A percentile compares a stretch with the other conserved stretches of the same genome.
Evolutionary conservation across 2,329 filamentous ascomycete species (phyloP).

Genomic region (Dendryphion nanum): DNA sequence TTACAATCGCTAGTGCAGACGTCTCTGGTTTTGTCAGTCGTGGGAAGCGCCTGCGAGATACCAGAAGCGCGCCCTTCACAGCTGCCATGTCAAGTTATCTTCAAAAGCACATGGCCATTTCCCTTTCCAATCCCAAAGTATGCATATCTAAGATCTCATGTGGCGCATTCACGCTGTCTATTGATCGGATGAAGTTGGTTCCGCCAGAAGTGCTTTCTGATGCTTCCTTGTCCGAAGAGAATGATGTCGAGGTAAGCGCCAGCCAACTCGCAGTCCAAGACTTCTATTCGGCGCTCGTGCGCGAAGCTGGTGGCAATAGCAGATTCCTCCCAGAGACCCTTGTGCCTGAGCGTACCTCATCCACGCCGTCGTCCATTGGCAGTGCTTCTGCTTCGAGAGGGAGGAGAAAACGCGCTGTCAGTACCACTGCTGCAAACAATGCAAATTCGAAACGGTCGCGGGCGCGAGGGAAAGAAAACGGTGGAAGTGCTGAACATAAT

Average conservation of each 20-base stretch:
- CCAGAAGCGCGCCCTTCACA: slow-evolving; percentile 36
- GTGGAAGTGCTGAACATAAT: background rate
- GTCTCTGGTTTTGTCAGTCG: slow-evolving; percentile 33
- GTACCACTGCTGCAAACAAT: slow-evolving; percentile 16
- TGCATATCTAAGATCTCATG: slow-evolving; percentile 44
- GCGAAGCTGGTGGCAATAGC: slow-evolving; percentile 33
- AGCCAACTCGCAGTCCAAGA: slow-evolving; percentile 32
- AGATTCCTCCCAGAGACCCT: slow-evolving; percentile 26
- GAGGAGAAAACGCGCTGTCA: slow-evolving; percentile 27
- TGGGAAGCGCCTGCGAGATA: slow-evolving; percentile 19
- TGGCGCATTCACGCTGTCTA: slow-evolving; percentile 41
- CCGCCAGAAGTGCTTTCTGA: slow-evolving; percentile 25
- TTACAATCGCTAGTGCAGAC: slow-evolving; percentile 44
- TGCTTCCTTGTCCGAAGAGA: slow-evolving; percentile 22
- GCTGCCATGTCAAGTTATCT: slow-evolving; percentile 40
- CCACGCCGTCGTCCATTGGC: slow-evolving; percentile 23
- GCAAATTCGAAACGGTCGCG: slow-evolving; percentile 25
- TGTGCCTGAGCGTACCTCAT: slow-evolving; percentile 9
- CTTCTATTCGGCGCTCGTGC: slow-evolving; percentile 27
- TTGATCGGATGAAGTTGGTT: slow-evolving; percentile 40
- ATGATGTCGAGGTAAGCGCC: slow-evolving; percentile 25
- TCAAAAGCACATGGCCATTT: slow-evolving; percentile 41
- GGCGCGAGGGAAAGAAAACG: slow-evolving; percentile 20
- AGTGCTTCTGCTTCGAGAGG: slow-evolving; percentile 9
- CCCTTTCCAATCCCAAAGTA: slow-evolving; percentile 39